Base-by-base conservation (phyloP, 2,329 filamentous ascomycete genomes). In the Phialocephala subalpina region DNA sequence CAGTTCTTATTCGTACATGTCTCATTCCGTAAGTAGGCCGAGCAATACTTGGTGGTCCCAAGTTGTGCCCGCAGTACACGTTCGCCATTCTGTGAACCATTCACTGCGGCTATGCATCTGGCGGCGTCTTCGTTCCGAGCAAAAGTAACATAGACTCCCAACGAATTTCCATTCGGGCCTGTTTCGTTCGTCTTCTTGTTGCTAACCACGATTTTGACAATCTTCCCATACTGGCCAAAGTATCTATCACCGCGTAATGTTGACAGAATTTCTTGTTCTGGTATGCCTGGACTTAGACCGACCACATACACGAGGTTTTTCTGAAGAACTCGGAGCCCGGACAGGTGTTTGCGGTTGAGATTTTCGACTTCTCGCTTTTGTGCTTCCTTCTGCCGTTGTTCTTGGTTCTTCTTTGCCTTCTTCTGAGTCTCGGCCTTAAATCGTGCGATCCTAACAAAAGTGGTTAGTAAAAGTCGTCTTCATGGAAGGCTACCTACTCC, bases 281-380 rank as follows among this genome's bases (percentile, higher is more conserved):
- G 91, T 68, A 97, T 93, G 38, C 91, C 94, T 14, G 96, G 96
- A 69, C 92, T 97, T 29, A 99, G 84, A 59, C 96, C 96, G 40
- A 97, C 97, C 69, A 99, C 95, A 79, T 99, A 99, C 70, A 99
- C 96, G 55, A 99, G 87, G 77, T 99, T 99, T 83, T 98, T 98
- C 80, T 99, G 96, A 47, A 98, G 93, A 53, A 99, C 96, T 58
- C 96, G 89, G 58, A 99, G 92, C 64, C 96, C 96, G 62, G 97
- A 93, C 33, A 99, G 87, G 77, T 97, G 97, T 79, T 98, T 98
- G 70, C 96, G 92, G 78, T 93, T 97, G 67, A 97, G 91, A 67
- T 93, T 94, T 79, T 99, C 97, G 67, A 95, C 94, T 80, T 99
- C 96, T 70, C 94, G 93, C 77, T 97, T 98, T 78, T 97, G 94